Base-by-base conservation (phyloP, 495 filamentous ascomycete species). In the Aspergillus bridgeri region DNA sequence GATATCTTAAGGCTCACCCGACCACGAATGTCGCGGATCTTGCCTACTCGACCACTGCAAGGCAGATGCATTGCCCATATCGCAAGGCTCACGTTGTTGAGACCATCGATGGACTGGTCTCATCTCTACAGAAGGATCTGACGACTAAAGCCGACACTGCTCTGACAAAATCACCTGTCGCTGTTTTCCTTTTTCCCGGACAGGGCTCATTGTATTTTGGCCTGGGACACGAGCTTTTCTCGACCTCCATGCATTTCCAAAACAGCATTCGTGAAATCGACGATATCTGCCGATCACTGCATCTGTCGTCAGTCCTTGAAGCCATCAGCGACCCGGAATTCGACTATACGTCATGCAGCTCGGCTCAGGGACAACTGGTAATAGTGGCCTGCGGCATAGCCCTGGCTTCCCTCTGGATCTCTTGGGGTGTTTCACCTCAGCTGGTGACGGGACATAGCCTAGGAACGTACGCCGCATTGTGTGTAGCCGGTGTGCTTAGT, bases 31-130 rank as follows among this genome's bases (percentile, higher is more conserved):
- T 79, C 3, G 62, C 61, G 5, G 63, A 75, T 51, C 54, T 81
- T 1, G 66, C 75, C 0, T 80, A 81, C 44, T 74, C 78, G 0
- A 71, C 71, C 2, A 71, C 64, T 21, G 70, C 72, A 2, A 69
- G 75, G 4, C 65, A 70, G 0, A 64, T 69, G 18, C 74, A 77
- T 21, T 66, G 73, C 49, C 6, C 47, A 38, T 15, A 54, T 60
- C 19, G 85, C 89, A 24, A 44, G 66, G 3, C 64, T 70, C 3
- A 55, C 68, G 33, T 51, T 11, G 69, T 57, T 0, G 65, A 69
- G 0, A 59, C 48, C 48, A 33, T 56, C 51, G 43, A 24, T 5
- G 6, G 13, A 6, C 17, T 52, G 29, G 15, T 18, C 3, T 13
- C 21, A 6, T 54, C 21, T 20, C 44, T 59, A 22, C 57, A 42